Conservation (phyloP, 305 asterid species). For the Rubia occidens region DNA sequence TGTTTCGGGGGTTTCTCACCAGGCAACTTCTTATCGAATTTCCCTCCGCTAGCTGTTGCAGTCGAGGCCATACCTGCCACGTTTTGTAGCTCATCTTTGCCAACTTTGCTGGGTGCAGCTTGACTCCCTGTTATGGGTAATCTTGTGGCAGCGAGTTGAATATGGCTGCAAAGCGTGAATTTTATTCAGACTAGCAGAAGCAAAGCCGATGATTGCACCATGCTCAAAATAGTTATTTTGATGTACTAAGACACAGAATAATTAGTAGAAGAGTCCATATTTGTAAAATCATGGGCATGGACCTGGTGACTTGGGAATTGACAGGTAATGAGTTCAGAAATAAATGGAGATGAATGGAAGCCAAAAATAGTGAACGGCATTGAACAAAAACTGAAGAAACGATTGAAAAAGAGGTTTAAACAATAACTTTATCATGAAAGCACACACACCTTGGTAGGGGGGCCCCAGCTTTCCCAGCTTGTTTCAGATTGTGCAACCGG, state of each 20-base stretch:
- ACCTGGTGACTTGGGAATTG: neutral
- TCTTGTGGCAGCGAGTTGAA: slow-evolving; percentile 82
- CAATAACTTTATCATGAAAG: neutral
- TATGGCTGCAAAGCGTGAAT: slow-evolving; percentile 53
- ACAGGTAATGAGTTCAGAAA: neutral
- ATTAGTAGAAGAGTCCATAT: neutral
- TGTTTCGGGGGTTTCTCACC: slow-evolving; percentile 88
- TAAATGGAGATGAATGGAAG: neutral
- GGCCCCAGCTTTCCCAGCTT: slow-evolving; percentile 66
- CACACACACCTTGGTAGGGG: slow-evolving; percentile 71
- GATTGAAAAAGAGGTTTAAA: neutral
- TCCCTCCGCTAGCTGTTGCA: slow-evolving; percentile 96
- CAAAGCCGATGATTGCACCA: neutral
- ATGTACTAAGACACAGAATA: neutral
- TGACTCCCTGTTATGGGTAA: slow-evolving; percentile 81
- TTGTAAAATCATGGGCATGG: neutral
- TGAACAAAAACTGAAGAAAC: neutral
- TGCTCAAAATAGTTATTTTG: neutral
- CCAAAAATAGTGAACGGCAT: neutral
- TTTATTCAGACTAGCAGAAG: slow-evolving; percentile 9
- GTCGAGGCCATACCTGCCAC: slow-evolving; percentile 93
- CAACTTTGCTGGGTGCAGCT: slow-evolving; percentile 48
- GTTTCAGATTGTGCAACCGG: slow-evolving; percentile 61
- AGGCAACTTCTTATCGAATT: slow-evolving; percentile 85
- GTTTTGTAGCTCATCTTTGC: slow-evolving; percentile 77